Conservation (phyloP, 148 eudicot species). For the Beta vulgaris region DNA sequence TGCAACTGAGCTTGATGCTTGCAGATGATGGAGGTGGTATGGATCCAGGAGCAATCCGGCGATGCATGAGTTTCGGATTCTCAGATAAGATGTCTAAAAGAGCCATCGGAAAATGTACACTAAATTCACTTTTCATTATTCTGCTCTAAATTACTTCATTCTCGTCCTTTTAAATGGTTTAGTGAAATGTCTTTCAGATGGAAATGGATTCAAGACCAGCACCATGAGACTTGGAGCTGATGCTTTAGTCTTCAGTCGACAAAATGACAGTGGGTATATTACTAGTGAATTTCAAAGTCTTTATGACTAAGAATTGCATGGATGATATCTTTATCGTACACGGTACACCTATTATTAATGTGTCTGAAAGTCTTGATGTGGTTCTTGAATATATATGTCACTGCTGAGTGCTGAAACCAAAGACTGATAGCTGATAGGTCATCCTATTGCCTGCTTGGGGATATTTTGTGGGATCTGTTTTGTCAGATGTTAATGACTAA, state of each 20-base stretch:
- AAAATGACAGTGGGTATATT: slow-evolving; percentile 42
- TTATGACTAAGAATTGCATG: neutral
- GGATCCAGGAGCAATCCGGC: slow-evolving; percentile 79
- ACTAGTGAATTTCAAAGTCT: neutral
- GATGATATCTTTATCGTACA: neutral
- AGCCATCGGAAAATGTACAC: slow-evolving; percentile 81
- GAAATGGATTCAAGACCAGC: slow-evolving; percentile 99
- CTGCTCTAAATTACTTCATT: neutral
- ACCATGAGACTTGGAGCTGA: slow-evolving; percentile 99
- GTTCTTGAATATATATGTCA: neutral
- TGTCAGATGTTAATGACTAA: too few species aligned
- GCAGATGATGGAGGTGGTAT: slow-evolving; percentile 97
- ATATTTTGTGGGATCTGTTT: too few species aligned
- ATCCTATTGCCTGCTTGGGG: neutral
- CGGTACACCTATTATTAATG: neutral
- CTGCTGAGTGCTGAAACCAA: neutral
- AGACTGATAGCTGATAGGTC: neutral
- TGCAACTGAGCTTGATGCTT: slow-evolving; percentile 27
- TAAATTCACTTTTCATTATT: neutral
- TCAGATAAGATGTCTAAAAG: slow-evolving; percentile 71
- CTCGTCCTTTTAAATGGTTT: slow-evolving; percentile 7
- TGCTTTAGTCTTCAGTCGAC: slow-evolving; percentile 84
- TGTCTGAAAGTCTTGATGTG: neutral
- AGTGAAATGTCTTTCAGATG: slow-evolving; percentile 65
- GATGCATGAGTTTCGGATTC: slow-evolving; percentile 92